Evolutionary conservation across 1,284 basidiomycete species (phyloP).

Genomic region (Sporisorium graminicola): DNA sequence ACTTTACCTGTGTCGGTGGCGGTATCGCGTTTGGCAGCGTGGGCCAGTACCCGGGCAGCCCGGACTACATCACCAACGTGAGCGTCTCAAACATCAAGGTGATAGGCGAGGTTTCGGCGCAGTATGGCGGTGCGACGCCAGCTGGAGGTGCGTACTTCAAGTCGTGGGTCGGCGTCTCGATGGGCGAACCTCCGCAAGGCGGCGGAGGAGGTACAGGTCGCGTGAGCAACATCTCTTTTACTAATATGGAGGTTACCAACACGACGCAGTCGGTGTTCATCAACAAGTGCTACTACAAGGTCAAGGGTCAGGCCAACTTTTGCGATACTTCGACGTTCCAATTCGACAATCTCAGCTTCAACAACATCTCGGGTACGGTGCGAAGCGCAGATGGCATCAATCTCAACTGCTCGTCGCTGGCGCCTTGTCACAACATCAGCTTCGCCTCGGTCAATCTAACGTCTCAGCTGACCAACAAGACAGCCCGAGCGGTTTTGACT

Average conservation of each 20-base stretch:
- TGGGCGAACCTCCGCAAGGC: slow-evolving; percentile 5
- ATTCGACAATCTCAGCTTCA: slow-evolving; percentile 11
- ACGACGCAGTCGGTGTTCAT: slow-evolving; percentile 9
- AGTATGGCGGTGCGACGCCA: slow-evolving; percentile 2
- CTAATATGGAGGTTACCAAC: slow-evolving; percentile 8
- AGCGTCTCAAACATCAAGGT: slow-evolving; percentile 12
- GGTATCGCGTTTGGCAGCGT: slow-evolving; percentile 13
- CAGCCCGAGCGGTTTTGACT: neutral
- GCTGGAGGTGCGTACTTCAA: slow-evolving; percentile 10
- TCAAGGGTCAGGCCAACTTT: slow-evolving; percentile 18
- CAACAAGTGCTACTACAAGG: slow-evolving; percentile 25
- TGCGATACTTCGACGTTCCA: slow-evolving; percentile 21
- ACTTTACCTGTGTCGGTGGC: slow-evolving; percentile 9
- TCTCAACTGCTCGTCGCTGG: slow-evolving; percentile 13
- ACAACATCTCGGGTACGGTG: slow-evolving; percentile 15
- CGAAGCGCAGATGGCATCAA: slow-evolving; percentile 11
- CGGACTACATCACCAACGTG: slow-evolving; percentile 14
- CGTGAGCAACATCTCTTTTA: slow-evolving; percentile 8
- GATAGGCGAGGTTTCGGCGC: neutral
- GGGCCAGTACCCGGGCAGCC: slow-evolving; percentile 5
- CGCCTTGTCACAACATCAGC: slow-evolving; percentile 9
- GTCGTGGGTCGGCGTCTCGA: slow-evolving; percentile 7
- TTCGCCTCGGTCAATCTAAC: slow-evolving; percentile 12
- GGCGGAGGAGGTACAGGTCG: slow-evolving; percentile 6
- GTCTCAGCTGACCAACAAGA: slow-evolving; percentile 7